Conservation (phyloP, 805 yeast genomes). For the Wickerhamiella sergipiensis region DNA sequence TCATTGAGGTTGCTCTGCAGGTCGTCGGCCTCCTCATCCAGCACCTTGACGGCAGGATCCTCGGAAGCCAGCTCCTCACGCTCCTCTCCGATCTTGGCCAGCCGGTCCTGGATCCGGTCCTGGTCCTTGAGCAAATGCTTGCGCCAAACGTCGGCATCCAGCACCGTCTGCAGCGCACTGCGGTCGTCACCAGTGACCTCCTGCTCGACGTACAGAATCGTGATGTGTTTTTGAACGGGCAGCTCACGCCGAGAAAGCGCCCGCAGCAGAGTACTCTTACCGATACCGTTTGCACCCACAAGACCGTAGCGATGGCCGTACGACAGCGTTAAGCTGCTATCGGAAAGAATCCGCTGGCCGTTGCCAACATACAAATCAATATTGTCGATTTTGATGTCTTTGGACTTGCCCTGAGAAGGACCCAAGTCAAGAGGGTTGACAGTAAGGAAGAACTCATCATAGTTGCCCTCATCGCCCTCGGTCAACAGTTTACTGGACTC, state of each 20-base stretch:
- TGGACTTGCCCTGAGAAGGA: slow-evolving; percentile 60
- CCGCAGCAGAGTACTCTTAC: slow-evolving; percentile 85
- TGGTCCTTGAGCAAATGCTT: slow-evolving; percentile 76
- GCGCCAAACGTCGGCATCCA: slow-evolving; percentile 99
- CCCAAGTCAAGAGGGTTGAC: slow-evolving; percentile 89
- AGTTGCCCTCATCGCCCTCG: slow-evolving; percentile 52
- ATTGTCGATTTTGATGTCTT: slow-evolving; percentile 85
- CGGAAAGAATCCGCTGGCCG: slow-evolving; percentile 82
- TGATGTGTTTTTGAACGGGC: slow-evolving; percentile 86
- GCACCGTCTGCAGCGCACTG: slow-evolving; percentile 81
- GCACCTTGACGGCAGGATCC: slow-evolving; percentile 44
- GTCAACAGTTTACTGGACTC: slow-evolving; percentile 80
- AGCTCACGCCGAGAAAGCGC: slow-evolving; percentile 91
- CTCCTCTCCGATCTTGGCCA: slow-evolving; percentile 59
- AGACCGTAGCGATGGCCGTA: slow-evolving; percentile 93
- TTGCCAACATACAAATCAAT: slow-evolving; percentile 93
- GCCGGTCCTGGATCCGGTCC: slow-evolving; percentile 42
- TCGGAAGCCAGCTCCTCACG: slow-evolving; percentile 41
- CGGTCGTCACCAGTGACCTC: slow-evolving; percentile 91
- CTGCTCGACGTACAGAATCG: slow-evolving; percentile 94
- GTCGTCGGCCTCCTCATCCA: slow-evolving; percentile 85
- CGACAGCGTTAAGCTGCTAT: slow-evolving; percentile 73
- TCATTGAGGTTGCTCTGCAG: slow-evolving; percentile 65
- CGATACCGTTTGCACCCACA: slow-evolving; percentile 98
- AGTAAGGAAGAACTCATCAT: slow-evolving; percentile 87